Evolutionary conservation across 1,139 yeast genomes (phyloP).

Genomic region (Taphrina deformans): DNA sequence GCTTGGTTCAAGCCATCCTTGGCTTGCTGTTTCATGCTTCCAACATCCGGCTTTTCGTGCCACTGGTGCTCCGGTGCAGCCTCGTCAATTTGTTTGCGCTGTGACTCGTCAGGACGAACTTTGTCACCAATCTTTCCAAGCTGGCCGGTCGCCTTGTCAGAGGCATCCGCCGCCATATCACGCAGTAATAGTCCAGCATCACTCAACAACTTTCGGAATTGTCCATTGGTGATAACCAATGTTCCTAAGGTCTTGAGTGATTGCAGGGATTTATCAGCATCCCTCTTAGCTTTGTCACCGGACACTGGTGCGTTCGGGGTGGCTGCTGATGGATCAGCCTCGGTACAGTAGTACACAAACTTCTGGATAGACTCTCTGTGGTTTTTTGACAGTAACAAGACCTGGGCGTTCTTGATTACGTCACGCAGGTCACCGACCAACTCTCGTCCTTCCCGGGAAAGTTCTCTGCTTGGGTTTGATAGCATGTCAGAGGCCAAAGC

Average conservation of each 20-base stretch:
- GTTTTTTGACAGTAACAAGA: conserved; percentile 38
- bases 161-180: conserved; percentile 39
- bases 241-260: conserved; percentile 39
- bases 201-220: conserved; percentile 39
- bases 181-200: conserved; percentile 38
- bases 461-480: conserved; percentile 27
- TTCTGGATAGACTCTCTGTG: conserved; percentile 38
- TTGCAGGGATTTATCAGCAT: conserved; percentile 29
- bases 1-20: conserved; percentile 27
- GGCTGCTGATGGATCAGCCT: conserved; percentile 19
- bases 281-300: conserved; percentile 20
- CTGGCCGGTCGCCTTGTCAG: conserved; percentile 31
- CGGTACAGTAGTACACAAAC: conserved; percentile 38
- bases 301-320: conserved; percentile 29
- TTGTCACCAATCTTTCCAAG: conserved; percentile 23
- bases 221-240: conserved; percentile 39
- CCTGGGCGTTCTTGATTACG: conserved; percentile 36
- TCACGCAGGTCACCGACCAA: conserved; percentile 34
- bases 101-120: conserved; percentile 37
- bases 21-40: conserved; percentile 30
- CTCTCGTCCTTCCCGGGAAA: conserved; percentile 38
- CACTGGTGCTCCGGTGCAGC: conserved; percentile 38
- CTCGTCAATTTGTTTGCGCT: conserved; percentile 36
- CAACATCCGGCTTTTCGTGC: conserved; percentile 37
- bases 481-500: conserved; percentile 35